Evolutionary conservation across 2,329 filamentous ascomycete species (phyloP).

Genomic region (Curvularia eragrostidis): DNA sequence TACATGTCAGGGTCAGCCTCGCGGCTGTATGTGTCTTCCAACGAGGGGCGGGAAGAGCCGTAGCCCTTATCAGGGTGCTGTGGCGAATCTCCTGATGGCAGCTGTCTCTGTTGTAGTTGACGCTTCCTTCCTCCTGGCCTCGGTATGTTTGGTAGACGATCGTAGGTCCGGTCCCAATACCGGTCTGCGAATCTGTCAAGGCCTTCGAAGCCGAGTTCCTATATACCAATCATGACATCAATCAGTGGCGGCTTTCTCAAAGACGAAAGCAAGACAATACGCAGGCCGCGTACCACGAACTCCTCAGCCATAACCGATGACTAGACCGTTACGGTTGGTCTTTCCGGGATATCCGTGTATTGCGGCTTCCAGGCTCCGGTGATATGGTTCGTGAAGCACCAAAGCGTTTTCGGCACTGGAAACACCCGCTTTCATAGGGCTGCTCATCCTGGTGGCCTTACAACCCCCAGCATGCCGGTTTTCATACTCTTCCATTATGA

Average conservation of each 20-base stretch:
- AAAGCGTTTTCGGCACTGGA: neutral
- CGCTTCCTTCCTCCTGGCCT: slow-evolving; percentile 15
- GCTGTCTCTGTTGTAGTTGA: slow-evolving; percentile 8
- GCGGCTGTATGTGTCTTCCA: slow-evolving; percentile 3
- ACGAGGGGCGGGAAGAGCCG: slow-evolving; percentile 1
- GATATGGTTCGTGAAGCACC: neutral
- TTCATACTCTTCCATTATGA: slow-evolving; percentile 9
- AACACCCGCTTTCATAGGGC: slow-evolving; percentile 3
- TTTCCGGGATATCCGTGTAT: slow-evolving; percentile 28
- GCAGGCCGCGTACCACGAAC: slow-evolving; percentile 32
- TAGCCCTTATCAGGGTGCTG: slow-evolving; percentile 18
- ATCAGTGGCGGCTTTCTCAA: slow-evolving; percentile 20
- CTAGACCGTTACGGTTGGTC: slow-evolving; percentile 14
- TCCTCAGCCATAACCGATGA: slow-evolving; percentile 32
- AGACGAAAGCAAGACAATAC: neutral
- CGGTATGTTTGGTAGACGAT: slow-evolving; percentile 24
- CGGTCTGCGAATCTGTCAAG: slow-evolving; percentile 39
- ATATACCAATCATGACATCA: slow-evolving; percentile 4
- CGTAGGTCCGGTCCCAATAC: slow-evolving; percentile 40
- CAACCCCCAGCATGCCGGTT: slow-evolving; percentile 11
- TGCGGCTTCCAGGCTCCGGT: slow-evolving; percentile 2
- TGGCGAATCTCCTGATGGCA: neutral
- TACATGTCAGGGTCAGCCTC: slow-evolving; percentile 28
- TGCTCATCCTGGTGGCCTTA: neutral
- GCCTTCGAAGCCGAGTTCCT: slow-evolving; percentile 49